A percentile compares a stretch with the other conserved stretches of the same genome.
Conservation (phyloP, 2,329 filamentous ascomycete species). For the Aspergillus tubingensis region DNA sequence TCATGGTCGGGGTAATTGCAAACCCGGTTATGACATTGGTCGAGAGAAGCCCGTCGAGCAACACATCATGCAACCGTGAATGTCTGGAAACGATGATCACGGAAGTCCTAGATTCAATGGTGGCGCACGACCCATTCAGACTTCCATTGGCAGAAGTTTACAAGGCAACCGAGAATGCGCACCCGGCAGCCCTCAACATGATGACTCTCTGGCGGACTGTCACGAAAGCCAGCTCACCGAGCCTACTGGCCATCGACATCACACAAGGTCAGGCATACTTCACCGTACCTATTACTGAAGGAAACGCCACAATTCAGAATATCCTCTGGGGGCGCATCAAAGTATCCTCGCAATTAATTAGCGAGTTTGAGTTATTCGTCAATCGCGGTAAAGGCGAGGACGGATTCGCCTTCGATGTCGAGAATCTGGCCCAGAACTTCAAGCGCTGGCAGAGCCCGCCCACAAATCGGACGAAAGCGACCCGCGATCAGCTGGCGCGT, state of each 20-base stretch:
- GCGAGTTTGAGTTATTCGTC: slow-evolving; percentile 1
- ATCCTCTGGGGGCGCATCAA: background rate
- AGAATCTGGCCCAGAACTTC: no score
- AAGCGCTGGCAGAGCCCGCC: no score
- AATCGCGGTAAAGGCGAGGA: slow-evolving; percentile 1
- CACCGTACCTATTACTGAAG: background rate
- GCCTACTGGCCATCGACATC: background rate
- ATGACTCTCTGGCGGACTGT: slow-evolving; percentile 6
- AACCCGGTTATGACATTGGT: no score
- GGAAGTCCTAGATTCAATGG: background rate
- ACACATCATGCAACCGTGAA: background rate
- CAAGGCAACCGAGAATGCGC: background rate
- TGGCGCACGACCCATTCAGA: background rate
- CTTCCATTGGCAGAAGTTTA: background rate
- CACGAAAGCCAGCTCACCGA: background rate
- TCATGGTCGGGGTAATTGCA: no score
- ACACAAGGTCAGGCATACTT: background rate
- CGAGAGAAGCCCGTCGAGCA: no score
- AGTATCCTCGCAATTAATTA: background rate
- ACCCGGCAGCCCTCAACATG: background rate
- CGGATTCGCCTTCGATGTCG: background rate
- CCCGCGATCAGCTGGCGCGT: no score
- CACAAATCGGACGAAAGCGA: no score
- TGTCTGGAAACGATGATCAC: background rate
- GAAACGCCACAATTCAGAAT: background rate